Percentiles rank a stretch among this genome's conserved stretches.
Conservation (phyloP, 1,284 basidiomycete species). For the Tilletia caries region DNA sequence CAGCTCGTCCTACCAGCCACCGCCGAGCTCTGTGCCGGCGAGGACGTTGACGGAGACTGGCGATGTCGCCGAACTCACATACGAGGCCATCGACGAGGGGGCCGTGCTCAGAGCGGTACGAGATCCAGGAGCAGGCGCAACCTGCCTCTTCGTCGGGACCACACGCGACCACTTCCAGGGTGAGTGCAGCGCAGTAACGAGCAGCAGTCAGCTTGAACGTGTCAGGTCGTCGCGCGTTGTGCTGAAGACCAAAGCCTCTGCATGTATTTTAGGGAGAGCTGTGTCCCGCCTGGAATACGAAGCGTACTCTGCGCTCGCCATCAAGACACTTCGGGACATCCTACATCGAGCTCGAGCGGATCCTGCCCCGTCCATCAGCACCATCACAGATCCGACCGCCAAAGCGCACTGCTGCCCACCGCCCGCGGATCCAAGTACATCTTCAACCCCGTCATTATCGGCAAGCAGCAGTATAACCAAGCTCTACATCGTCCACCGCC, state of each 20-base stretch:
- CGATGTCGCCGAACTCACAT: conserved; percentile 35
- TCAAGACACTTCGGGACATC: conserved; percentile 62
- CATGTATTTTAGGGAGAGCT: conserved; percentile 70
- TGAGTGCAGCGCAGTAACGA: conserved; percentile 31
- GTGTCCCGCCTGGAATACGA: conserved; percentile 73
- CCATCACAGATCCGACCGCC: neutral
- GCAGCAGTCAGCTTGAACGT: no score
- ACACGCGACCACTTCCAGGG: conserved; percentile 66
- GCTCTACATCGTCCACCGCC: conserved; percentile 70
- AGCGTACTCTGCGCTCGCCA: conserved; percentile 75
- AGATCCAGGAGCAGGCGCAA: conserved; percentile 33
- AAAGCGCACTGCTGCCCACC: conserved; percentile 12
- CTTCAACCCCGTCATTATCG: neutral
- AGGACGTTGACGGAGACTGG: conserved; percentile 13
- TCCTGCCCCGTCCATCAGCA: conserved; percentile 13
- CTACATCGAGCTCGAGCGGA: conserved; percentile 21
- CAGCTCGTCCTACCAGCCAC: neutral
- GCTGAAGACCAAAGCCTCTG: no score
- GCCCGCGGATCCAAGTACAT: neutral
- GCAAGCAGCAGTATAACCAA: conserved; percentile 15
- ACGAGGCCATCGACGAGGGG: conserved; percentile 31
- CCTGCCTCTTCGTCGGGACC: conserved; percentile 69
- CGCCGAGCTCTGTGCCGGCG: neutral
- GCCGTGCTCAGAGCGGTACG: conserved; percentile 26
- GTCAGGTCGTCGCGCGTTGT: no score